Percentiles rank a stretch among this genome's conserved stretches.
Evolutionary conservation across 2,329 filamentous ascomycete genomes (phyloP).

Genomic region (Pseudomassariella vexata): DNA sequence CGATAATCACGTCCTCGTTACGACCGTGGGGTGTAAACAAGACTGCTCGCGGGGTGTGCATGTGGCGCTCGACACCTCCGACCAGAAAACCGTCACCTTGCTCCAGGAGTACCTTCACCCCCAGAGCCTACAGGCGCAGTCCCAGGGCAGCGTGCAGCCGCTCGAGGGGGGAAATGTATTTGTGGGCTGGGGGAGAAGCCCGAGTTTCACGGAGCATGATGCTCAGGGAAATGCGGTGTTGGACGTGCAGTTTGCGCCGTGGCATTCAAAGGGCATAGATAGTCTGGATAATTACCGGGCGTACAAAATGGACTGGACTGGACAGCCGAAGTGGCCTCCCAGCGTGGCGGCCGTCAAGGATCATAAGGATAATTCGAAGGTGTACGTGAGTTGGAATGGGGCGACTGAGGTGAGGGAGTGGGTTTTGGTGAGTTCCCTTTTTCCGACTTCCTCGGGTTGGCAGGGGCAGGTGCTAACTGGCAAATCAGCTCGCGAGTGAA

Average conservation of each 20-base stretch:
- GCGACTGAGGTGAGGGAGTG: conserved; percentile 10
- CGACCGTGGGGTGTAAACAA: conserved; percentile 5
- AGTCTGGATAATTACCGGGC: conserved; percentile 9
- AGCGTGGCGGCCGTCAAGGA: conserved; percentile 3
- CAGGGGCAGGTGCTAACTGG: too few relatives aligned
- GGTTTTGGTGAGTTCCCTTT: conserved; percentile 8
- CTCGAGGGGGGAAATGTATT: conserved; percentile 3
- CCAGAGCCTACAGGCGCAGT: conserved; percentile 2
- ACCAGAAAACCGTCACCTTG: conserved; percentile 7
- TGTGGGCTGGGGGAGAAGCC: conserved; percentile 2
- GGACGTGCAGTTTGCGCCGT: conserved; percentile 10
- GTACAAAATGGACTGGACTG: conserved; percentile 10
- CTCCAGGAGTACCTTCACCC: conserved; percentile 10
- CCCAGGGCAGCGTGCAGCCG: conserved; percentile 3
- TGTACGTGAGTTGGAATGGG: conserved; percentile 10
- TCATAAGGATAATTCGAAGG: conserved; percentile 3
- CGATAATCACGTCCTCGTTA: conserved; percentile 10
- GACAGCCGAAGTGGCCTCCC: conserved; percentile 9
- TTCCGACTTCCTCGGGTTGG: neutral
- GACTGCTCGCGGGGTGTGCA: conserved; percentile 10
- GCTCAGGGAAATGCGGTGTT: conserved; percentile 1
- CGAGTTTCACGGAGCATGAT: conserved; percentile 2
- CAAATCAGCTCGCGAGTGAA: conserved; percentile 6
- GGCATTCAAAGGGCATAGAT: conserved; percentile 4
- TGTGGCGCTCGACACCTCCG: conserved; percentile 7